These are phyloP conservation scores for Aspergillus candidus DNA, from an alignment of 2,329 filamentous ascomycete genomes.

Conservation along the genomic window DNA sequence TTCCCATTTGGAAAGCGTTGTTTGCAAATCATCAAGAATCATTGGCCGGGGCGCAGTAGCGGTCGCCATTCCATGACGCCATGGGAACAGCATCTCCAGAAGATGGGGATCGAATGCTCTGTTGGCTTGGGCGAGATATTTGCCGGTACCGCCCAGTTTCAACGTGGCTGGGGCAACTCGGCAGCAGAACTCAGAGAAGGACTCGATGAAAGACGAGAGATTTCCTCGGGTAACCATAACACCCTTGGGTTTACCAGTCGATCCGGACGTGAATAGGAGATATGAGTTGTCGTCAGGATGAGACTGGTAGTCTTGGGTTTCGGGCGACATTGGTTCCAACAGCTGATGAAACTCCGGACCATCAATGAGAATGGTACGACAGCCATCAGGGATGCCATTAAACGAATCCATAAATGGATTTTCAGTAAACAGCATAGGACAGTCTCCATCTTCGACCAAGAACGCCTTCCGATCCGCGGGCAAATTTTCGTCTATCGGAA, in stretches of 20 bases:
- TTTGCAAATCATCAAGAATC: slow-evolving; percentile 23
- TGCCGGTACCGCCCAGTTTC: slow-evolving; percentile 22
- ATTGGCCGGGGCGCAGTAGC: slow-evolving; percentile 22
- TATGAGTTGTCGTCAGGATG: slow-evolving; percentile 17
- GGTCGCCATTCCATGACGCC: slow-evolving; percentile 24
- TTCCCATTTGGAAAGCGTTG: slow-evolving; percentile 20
- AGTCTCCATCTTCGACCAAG: slow-evolving; percentile 23
- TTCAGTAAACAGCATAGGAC: slow-evolving; percentile 26
- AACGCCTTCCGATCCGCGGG: slow-evolving; percentile 26
- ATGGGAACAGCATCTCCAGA: slow-evolving; percentile 26
- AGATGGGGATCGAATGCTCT: slow-evolving; percentile 29
- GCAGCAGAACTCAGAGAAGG: slow-evolving; percentile 21
- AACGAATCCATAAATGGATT: slow-evolving; percentile 13
- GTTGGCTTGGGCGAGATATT: slow-evolving; percentile 30
- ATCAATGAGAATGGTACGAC: slow-evolving; percentile 19
- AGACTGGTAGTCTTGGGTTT: slow-evolving; percentile 11
- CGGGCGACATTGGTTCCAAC: slow-evolving; percentile 12
- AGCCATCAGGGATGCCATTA: slow-evolving; percentile 13
- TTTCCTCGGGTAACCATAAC: slow-evolving; percentile 75
- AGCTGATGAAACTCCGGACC: slow-evolving; percentile 12
- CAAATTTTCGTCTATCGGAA: slow-evolving; percentile 30
- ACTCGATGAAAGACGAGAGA: slow-evolving; percentile 25
- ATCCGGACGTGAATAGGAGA: slow-evolving; percentile 88
- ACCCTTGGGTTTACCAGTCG: slow-evolving; percentile 93
- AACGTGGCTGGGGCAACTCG: slow-evolving; percentile 19